Evolutionary conservation across 768 basidiomycete species (phyloP).

Genomic region (Mycena haematopus): DNA sequence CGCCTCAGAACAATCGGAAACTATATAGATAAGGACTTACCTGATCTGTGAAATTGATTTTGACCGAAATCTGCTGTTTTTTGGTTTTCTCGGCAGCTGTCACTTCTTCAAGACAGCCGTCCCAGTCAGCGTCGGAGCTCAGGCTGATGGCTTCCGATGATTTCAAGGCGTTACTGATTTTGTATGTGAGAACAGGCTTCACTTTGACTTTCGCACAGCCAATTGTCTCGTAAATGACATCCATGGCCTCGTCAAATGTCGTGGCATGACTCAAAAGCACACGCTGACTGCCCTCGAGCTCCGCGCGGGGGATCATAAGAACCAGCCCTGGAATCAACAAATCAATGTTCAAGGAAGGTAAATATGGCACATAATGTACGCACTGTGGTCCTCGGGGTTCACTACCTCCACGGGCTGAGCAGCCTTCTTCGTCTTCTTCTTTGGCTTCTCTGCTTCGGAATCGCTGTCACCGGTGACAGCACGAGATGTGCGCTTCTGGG

Average conservation of each 20-base stretch:
- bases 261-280: background rate
- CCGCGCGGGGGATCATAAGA: background rate
- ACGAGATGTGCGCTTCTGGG: too few relatives aligned
- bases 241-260: constrained; percentile 6
- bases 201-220: background rate
- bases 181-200: constrained; percentile 2
- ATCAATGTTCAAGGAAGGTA: too few relatives aligned
- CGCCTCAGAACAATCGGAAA: background rate
- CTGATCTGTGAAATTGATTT: constrained; percentile 3
- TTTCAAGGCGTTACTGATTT: background rate
- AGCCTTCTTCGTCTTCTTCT: too few relatives aligned
- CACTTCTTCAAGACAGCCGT: constrained; percentile 3
- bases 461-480: too few relatives aligned
- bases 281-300: constrained; percentile 1
- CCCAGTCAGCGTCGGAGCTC: background rate
- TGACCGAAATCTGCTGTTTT: background rate
- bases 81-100: background rate
- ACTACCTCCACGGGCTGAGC: too few relatives aligned
- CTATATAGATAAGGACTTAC: background rate
- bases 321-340: background rate
- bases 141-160: background rate
- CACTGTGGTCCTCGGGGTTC: too few relatives aligned
- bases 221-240: background rate
- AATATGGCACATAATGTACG: too few relatives aligned
- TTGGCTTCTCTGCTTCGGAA: too few relatives aligned